Conservation (phyloP, 2,329 filamentous ascomycete species). For the Microsporum ferrugineum region DNA sequence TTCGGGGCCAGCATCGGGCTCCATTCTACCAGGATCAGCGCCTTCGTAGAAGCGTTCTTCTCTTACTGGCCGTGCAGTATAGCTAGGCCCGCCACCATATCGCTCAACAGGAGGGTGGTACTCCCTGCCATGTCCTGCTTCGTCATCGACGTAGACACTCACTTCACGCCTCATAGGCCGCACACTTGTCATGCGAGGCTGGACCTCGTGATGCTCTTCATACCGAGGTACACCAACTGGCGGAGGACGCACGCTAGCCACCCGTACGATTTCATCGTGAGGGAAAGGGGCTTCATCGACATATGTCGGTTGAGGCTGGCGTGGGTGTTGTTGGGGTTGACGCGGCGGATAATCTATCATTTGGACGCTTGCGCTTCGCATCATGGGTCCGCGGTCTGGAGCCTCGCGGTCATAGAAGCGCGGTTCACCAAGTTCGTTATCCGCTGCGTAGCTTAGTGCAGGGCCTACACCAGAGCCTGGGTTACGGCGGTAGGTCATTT, state of each 20-base stretch:
- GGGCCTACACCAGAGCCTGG: slow-evolving; percentile 24
- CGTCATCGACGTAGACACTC: slow-evolving; percentile 35
- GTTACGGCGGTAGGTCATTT: slow-evolving; percentile 31
- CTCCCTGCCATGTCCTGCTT: slow-evolving; percentile 33
- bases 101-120: slow-evolving; percentile 35
- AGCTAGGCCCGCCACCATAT: slow-evolving; percentile 24
- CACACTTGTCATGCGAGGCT: slow-evolving; percentile 33
- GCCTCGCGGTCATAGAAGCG: slow-evolving; percentile 24
- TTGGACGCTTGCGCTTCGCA: slow-evolving; percentile 32
- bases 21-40: slow-evolving; percentile 23
- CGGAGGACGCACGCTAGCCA: slow-evolving; percentile 50
- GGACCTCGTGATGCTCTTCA: slow-evolving; percentile 30
- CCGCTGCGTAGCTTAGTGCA: slow-evolving; percentile 8
- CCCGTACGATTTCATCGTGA: slow-evolving; percentile 45
- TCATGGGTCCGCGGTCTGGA: slow-evolving; percentile 26
- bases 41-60: slow-evolving; percentile 30
- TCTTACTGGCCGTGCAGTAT: slow-evolving; percentile 29
- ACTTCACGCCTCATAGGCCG: slow-evolving; percentile 33
- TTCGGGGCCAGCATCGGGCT: slow-evolving; percentile 23
- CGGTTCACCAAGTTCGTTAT: neutral
- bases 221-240: slow-evolving; percentile 27
- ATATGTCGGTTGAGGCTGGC: slow-evolving; percentile 21
- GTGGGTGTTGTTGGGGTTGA: slow-evolving; percentile 13
- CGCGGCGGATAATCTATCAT: slow-evolving; percentile 31
- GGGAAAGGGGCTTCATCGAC: slow-evolving; percentile 57